phyloP scores from a whole-genome alignment of 2,329 filamentous ascomycete genomes.

The Stachybotrys chartarum region DNA sequence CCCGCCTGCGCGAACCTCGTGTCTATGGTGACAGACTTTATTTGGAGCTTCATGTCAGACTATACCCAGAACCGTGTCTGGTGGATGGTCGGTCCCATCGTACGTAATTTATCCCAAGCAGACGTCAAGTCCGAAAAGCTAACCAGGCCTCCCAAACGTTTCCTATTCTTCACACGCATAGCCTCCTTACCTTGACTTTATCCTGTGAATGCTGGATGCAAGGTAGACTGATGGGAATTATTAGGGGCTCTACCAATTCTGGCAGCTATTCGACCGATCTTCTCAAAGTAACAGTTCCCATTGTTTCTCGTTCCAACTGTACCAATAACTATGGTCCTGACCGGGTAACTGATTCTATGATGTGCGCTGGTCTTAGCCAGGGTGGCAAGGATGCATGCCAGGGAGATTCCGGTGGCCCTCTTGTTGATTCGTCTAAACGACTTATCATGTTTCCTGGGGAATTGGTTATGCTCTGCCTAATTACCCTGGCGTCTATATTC shows the following conservation, averaged over 20 bases:
- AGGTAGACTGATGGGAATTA: not conserved
- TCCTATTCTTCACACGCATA: not conserved
- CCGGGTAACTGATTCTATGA: not conserved
- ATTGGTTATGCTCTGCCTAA: not conserved
- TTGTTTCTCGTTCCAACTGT: not conserved
- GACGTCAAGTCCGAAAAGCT: too few species aligned
- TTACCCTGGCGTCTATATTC: not conserved
- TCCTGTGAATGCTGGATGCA: not conserved
- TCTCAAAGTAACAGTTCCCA: not conserved
- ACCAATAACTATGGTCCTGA: not conserved
- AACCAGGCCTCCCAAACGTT: too few species aligned
- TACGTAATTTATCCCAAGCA: not conserved
- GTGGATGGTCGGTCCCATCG: not conserved
- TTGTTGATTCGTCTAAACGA: not conserved
- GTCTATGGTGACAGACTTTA: not conserved
- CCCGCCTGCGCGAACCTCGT: not conserved
- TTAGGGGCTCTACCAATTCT: not conserved
- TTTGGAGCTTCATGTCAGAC: not conserved
- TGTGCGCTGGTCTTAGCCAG: not conserved
- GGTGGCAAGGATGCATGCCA: not conserved
- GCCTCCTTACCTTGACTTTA: not conserved
- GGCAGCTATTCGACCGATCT: not conserved
- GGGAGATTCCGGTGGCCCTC: not conserved
- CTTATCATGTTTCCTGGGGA: not conserved
- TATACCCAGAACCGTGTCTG: not conserved